phyloP scores from a whole-genome alignment of 768 basidiomycete genomes.

The Pisolithus sp. region DNA sequence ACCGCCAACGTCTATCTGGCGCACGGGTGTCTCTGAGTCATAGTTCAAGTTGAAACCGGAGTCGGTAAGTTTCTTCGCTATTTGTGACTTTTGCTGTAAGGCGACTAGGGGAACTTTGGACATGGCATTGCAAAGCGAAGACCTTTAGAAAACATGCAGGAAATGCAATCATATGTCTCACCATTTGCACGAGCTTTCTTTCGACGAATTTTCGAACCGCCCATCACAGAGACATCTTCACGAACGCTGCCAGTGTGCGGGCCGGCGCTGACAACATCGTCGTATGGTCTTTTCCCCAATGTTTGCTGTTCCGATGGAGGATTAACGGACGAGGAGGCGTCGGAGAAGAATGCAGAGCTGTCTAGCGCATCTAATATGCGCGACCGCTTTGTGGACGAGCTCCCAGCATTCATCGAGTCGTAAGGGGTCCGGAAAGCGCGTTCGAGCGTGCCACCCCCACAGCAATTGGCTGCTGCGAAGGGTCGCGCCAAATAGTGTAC shows the following conservation, averaged over 20 bases:
- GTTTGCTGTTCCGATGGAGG: background rate
- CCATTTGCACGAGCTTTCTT: background rate
- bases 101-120: background rate
- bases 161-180: no score
- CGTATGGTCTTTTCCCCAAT: constrained; percentile 3
- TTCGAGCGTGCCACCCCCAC: no score
- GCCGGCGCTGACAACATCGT: background rate
- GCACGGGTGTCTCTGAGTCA: constrained; percentile 42
- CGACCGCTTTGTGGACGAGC: background rate
- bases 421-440: background rate
- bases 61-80: constrained; percentile 1
- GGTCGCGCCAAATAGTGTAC: no score
- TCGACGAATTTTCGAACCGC: background rate
- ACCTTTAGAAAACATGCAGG: background rate
- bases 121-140: no score
- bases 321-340: background rate
- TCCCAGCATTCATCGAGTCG: constrained; percentile 1
- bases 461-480: no score
- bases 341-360: background rate
- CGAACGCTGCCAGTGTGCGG: background rate
- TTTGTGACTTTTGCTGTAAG: background rate
- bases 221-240: background rate
- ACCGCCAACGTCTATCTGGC: constrained; percentile 51
- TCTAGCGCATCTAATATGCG: constrained; percentile 12
- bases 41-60: constrained; percentile 41